A percentile compares a stretch with the other conserved stretches of the same genome.
These are phyloP conservation scores for Cucurbita pepo DNA, from an alignment of 306 rosid genomes.

Conservation along the genomic window DNA sequence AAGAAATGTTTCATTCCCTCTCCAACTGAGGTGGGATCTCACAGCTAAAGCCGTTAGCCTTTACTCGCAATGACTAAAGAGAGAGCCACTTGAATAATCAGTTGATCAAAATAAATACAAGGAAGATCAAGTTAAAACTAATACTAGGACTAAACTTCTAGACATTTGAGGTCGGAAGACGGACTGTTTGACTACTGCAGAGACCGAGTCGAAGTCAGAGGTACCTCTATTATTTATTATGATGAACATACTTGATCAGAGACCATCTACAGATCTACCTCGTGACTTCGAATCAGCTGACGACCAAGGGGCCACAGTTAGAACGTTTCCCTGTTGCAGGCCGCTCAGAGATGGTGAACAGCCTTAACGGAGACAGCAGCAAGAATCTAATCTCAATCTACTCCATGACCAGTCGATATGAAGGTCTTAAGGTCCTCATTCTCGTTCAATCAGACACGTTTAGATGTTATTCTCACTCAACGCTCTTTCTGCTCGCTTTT, in stretches of 20 bases:
- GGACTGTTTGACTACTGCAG: neutral
- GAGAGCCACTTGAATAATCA: neutral
- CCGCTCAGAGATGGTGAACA: neutral
- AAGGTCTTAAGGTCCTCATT: neutral
- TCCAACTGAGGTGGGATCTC: neutral
- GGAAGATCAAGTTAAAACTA: neutral
- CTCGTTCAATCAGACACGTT: neutral
- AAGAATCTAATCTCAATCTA: neutral
- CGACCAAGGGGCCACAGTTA: neutral
- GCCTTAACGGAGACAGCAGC: neutral
- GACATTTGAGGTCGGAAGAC: neutral
- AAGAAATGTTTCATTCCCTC: neutral
- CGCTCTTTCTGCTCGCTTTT: neutral
- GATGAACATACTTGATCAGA: neutral
- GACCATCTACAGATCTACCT: neutral
- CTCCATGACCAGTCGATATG: neutral
- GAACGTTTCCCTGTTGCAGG: neutral
- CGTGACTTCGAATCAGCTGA: neutral
- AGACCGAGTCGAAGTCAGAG: neutral
- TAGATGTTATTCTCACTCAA: neutral
- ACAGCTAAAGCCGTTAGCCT: neutral
- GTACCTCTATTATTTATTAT: neutral
- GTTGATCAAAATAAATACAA: neutral
- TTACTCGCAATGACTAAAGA: neutral
- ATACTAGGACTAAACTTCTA: neutral